A percentile compares a stretch with the other conserved stretches of the same genome.
These are phyloP conservation scores for Polyporus arcularius DNA, from an alignment of 768 basidiomycete species.

Conservation along the genomic window DNA sequence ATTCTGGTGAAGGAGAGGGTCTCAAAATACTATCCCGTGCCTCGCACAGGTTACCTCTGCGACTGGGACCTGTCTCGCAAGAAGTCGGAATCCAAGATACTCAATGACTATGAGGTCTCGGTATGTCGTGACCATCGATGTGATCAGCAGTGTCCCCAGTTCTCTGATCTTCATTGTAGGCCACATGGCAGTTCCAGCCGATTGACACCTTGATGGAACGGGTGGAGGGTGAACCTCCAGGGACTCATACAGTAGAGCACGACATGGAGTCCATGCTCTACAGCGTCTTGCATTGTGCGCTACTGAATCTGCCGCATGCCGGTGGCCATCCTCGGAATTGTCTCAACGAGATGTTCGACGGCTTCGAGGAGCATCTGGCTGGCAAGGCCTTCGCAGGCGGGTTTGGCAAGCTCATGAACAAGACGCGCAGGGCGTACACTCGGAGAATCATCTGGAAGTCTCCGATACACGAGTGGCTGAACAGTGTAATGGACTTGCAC, in stretches of 20 bases:
- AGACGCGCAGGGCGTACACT: too few relatives aligned
- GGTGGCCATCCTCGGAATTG: not conserved
- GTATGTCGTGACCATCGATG: not conserved
- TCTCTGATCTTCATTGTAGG: not conserved
- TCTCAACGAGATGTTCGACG: too few relatives aligned
- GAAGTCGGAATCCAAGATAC: not conserved
- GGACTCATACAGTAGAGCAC: conserved; percentile 5
- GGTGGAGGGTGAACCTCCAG: too few relatives aligned
- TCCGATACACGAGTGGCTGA: too few relatives aligned
- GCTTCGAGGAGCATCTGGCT: too few relatives aligned
- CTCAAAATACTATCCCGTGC: not conserved
- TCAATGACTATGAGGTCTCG: not conserved
- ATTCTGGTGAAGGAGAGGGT: conserved; percentile 1
- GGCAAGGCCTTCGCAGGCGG: too few relatives aligned
- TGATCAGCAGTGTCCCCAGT: not conserved
- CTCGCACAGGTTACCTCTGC: conserved; percentile 1
- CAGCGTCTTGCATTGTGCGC: conserved; percentile 4
- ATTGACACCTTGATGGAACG: not conserved
- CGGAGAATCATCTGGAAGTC: too few relatives aligned
- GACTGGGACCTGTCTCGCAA: conserved; percentile 9
- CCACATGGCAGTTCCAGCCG: conserved; percentile 11
- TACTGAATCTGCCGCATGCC: conserved; percentile 1
- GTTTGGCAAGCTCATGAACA: too few relatives aligned
- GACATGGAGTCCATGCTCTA: conserved; percentile 15
- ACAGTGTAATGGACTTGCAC: too few relatives aligned